Evolutionary conservation across 495 filamentous ascomycete genomes (phyloP).

Genomic region (Lasiosphaeria miniovina): DNA sequence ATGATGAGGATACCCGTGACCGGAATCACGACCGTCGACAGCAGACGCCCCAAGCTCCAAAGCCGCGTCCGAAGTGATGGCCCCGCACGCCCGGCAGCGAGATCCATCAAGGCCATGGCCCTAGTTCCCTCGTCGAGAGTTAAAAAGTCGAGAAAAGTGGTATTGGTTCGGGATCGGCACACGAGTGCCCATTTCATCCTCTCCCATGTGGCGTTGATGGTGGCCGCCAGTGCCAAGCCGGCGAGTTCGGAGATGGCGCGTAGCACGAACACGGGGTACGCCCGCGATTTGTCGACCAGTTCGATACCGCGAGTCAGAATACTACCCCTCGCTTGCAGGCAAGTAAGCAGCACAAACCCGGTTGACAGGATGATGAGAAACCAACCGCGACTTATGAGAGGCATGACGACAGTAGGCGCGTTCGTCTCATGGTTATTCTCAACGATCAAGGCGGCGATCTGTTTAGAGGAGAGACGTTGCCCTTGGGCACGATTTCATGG

Average conservation of each 20-base stretch:
- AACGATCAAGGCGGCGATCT: too few relatives aligned
- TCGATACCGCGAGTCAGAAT: constrained; percentile 6
- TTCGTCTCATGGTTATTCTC: neutral
- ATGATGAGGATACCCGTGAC: constrained; percentile 10
- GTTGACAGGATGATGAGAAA: constrained; percentile 6
- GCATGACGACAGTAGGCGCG: neutral
- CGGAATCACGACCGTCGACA: neutral
- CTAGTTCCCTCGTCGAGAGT: constrained; percentile 6
- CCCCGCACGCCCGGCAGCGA: neutral
- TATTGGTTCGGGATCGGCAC: neutral
- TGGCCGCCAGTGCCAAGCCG: constrained; percentile 2
- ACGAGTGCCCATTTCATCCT: constrained; percentile 8
- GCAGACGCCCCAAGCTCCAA: constrained; percentile 2
- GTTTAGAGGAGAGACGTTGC: too few relatives aligned
- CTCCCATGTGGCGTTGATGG: constrained; percentile 8
- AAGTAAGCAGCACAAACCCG: constrained; percentile 4
- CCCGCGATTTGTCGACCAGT: constrained; percentile 7
- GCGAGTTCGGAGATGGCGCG: constrained; percentile 8
- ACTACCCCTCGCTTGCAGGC: constrained; percentile 11
- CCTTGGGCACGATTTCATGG: too few relatives aligned
- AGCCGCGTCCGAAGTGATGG: constrained; percentile 4
- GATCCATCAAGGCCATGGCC: neutral
- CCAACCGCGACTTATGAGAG: constrained; percentile 5
- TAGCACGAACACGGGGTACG: constrained; percentile 5
- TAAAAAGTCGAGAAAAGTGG: constrained; percentile 8